A percentile compares a stretch with the other conserved stretches of the same genome.
These are phyloP conservation scores for Monosporascus sp. DNA, from an alignment of 2,329 filamentous ascomycete species.

Conservation along the genomic window DNA sequence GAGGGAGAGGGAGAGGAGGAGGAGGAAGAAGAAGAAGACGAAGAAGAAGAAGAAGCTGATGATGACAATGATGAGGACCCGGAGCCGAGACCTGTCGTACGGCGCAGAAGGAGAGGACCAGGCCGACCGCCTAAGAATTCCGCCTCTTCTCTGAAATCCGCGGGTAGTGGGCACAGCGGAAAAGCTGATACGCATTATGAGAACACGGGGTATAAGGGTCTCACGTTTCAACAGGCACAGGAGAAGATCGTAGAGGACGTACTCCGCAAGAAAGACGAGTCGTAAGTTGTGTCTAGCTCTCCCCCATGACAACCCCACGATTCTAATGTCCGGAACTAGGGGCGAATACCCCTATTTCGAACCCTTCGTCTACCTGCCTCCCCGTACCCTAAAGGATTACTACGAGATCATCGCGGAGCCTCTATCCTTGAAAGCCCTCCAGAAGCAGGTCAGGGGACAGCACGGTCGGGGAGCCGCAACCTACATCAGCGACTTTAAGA, in stretches of 20 bases:
- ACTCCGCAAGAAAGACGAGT: constrained; percentile 61
- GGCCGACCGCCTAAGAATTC: constrained; percentile 29
- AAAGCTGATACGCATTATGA: constrained; percentile 50
- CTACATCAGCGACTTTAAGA: constrained; percentile 65
- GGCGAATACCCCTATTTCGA: constrained; percentile 64
- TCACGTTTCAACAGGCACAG: constrained; percentile 78
- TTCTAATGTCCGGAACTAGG: constrained; percentile 36
- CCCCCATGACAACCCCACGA: neutral
- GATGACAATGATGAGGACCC: constrained; percentile 13
- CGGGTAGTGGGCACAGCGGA: constrained; percentile 26
- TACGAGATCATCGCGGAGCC: constrained; percentile 79
- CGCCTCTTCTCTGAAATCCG: constrained; percentile 23
- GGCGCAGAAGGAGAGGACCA: constrained; percentile 20
- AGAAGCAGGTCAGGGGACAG: constrained; percentile 70
- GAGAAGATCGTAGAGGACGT: constrained; percentile 77
- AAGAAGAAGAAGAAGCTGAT: constrained; percentile 7
- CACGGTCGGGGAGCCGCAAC: constrained; percentile 62
- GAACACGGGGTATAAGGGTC: constrained; percentile 59
- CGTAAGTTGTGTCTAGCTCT: constrained; percentile 37
- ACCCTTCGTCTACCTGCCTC: constrained; percentile 73
- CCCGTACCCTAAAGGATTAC: constrained; percentile 74
- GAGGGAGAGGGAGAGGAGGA: constrained; percentile 3
- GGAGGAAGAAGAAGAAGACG: constrained; percentile 10
- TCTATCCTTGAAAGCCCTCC: constrained; percentile 69
- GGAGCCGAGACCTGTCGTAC: constrained; percentile 7